phyloP scores from a whole-genome alignment of 768 basidiomycete genomes.

The Hypsizygus marmoreus region DNA sequence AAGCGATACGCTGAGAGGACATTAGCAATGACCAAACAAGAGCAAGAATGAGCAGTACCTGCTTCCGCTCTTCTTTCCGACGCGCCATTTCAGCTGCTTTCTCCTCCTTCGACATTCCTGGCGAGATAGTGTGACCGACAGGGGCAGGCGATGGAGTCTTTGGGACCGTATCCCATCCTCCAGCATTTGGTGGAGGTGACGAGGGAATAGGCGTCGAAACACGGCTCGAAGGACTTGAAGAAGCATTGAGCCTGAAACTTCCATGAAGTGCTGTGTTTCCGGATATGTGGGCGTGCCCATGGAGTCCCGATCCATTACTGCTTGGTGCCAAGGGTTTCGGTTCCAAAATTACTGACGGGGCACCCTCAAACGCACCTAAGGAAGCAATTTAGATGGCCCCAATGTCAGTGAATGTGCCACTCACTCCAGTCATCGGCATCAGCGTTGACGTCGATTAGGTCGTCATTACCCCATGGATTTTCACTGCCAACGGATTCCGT shows the following conservation, averaged over 20 bases:
- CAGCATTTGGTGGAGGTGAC: constrained; percentile 18
- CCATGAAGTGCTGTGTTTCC: not conserved
- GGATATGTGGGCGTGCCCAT: constrained; percentile 1
- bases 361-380: constrained; percentile 77
- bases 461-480: constrained; percentile 71
- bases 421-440: constrained; percentile 95
- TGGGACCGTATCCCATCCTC: constrained; percentile 3
- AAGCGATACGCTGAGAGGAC: constrained; percentile 63
- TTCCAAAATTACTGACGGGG: constrained; percentile 29
- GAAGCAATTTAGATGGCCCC: constrained; percentile 2
- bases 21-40: constrained; percentile 3
- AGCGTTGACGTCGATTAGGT: constrained; percentile 92
- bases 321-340: constrained; percentile 13
- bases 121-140: constrained; percentile 32
- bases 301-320: not conserved
- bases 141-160: constrained; percentile 19
- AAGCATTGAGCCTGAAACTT: not conserved
- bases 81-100: constrained; percentile 92
- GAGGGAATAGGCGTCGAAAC: constrained; percentile 24
- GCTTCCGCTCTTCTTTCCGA: constrained; percentile 89
- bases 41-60: constrained; percentile 47
- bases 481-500: constrained; percentile 40
- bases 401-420: constrained; percentile 32
- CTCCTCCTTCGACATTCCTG: constrained; percentile 81
- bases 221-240: constrained; percentile 4